A percentile compares a stretch with the other conserved stretches of the same genome.
Conservation (phyloP, 352 stramenopile species). For the Phytophthora syringae region DNA sequence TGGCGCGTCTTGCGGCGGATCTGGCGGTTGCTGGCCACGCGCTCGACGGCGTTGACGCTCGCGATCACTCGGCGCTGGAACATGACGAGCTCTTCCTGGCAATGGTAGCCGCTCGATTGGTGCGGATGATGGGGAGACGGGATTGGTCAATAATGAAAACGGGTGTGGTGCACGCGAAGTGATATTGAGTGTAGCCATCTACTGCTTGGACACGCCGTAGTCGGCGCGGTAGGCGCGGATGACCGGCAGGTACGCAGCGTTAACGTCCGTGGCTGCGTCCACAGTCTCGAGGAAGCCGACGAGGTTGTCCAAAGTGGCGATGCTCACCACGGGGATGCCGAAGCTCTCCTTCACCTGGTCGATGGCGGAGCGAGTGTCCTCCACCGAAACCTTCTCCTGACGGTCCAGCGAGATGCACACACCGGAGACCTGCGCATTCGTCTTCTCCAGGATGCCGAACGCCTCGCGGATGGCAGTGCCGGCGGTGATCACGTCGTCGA, state of each 20-base stretch:
- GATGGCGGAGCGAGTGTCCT: slow-evolving; percentile 94
- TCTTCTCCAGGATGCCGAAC: slow-evolving; percentile 89
- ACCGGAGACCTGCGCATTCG: slow-evolving; percentile 93
- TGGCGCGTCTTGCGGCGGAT: slow-evolving; percentile 86
- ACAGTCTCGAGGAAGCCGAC: slow-evolving; percentile 89
- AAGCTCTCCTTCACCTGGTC: slow-evolving; percentile 93
- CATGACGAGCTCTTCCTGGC: slow-evolving; percentile 45
- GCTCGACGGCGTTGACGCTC: slow-evolving; percentile 53
- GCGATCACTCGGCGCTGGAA: slow-evolving; percentile 70
- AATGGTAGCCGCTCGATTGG: slow-evolving; percentile 40
- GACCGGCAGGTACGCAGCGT: slow-evolving; percentile 67
- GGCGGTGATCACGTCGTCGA: slow-evolving; percentile 99
- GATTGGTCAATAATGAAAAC: background rate
- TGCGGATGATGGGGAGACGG: background rate
- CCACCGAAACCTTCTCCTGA: slow-evolving; percentile 95
- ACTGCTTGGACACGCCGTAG: slow-evolving; percentile 67
- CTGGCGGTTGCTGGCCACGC: slow-evolving; percentile 86
- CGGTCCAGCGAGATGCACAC: slow-evolving; percentile 98
- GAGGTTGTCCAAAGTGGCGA: slow-evolving; percentile 94
- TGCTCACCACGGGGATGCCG: slow-evolving; percentile 93
- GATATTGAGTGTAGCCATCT: slow-evolving; percentile 2
- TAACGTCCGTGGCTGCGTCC: slow-evolving; percentile 46
- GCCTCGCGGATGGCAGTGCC: slow-evolving; percentile 98
- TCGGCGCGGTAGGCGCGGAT: slow-evolving; percentile 83
- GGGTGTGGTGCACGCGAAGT: background rate